Base-by-base conservation (phyloP, 1,139 yeast species). In the Yamadazyma diddensiae region DNA sequence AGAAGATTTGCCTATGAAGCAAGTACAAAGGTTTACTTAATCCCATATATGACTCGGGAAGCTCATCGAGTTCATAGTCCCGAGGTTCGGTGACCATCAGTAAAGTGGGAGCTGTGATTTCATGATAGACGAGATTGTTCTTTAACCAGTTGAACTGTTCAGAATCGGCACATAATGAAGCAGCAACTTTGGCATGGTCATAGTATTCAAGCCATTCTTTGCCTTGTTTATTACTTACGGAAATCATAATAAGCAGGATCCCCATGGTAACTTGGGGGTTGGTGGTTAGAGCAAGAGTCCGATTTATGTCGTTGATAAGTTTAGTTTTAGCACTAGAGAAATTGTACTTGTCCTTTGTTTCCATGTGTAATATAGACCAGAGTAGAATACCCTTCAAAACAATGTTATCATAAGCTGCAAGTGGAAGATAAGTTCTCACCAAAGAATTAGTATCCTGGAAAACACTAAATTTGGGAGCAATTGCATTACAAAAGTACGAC, bases 41-140 rank as follows among this genome's bases (percentile, higher is more conserved):
- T 14, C 42, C 42, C 37, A 38, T 38, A 27, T 37, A 31, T n/a
- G 36, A 33, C 24, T 37, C 40, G 2, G 40, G 40, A 18, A 12
- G 6, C 16, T 31, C 31, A 17, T 32, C 39, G 12, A 28, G 14
- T n/a, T n/a, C n/a, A n/a, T n/a, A n/a, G n/a, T n/a, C n/a, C n/a
- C n/a, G n/a, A n/a, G n/a, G n/a, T n/a, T n/a, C n/a, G n/a, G n/a
- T n/a, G 10, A 37, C 24, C 26, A 35, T 26, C 15, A 37, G 26
- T 7, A 34, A 16, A 3, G 40, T 24, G 4, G 38, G 40, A 3
- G 35, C 40, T 9, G 40, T 37, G 3, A 31, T 32, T 29, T 37
- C 40, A 25, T 37, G 40, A 21, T 37, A 37, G 4, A 37, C 24
- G 6, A 37, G 11, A 25, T 37, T 37, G 21, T 31, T 33, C 24